Evolutionary conservation across 306 rosid genomes (phyloP), one percentile per base, ranked within the genome.

Genomic region (Dalbergia cochinchinensis): DNA sequence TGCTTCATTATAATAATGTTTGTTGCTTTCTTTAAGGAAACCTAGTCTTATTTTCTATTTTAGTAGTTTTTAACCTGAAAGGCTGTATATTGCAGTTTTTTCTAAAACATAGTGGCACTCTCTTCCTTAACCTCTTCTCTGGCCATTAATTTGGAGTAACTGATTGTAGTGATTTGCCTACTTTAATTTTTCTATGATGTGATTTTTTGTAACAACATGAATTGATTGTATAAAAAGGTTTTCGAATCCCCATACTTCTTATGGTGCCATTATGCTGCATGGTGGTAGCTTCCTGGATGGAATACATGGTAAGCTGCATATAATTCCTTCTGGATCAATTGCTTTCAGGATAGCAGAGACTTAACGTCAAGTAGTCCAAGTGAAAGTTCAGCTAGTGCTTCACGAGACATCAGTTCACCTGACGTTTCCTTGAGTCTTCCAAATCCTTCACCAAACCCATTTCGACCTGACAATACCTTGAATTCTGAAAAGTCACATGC

Each of bases 281-380:
- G 19, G 34, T 75, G 15, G 34, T 31, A 16, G 47, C 75, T 74
- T 34, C 71, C 73, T 76, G 2, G 59, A 22, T 69, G 67, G 58
- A 67, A 73, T 83, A 16, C 71, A 58, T 83, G 78, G 61, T 64
- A 53, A 61, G 35, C 62, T 84, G 62, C 77, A 68, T 80, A 77
- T 80, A 62, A 72, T 76, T 68, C 47, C 63, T 80, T 82, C 39
- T 75, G 65, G 76, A 70, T 85, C 88, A 66, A 85, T 80, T 87
- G 50, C 65, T 87, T 90, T 78, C 99, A 95, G 99, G 97, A 89
- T 83, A 80, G 79, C 87, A 85, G 83, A 84, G 99, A 96, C 63
- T 80, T 93, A 85, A 90, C 93, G 71, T 90, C 99, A 79, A 90
- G 82, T 84, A 88, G 97, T 72, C 92, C 89, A 73, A 93, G 94